A percentile compares a stretch with the other conserved stretches of the same genome.
Evolutionary conservation across 1,284 basidiomycete genomes (phyloP).

Genomic region (Vanrija sp.): DNA sequence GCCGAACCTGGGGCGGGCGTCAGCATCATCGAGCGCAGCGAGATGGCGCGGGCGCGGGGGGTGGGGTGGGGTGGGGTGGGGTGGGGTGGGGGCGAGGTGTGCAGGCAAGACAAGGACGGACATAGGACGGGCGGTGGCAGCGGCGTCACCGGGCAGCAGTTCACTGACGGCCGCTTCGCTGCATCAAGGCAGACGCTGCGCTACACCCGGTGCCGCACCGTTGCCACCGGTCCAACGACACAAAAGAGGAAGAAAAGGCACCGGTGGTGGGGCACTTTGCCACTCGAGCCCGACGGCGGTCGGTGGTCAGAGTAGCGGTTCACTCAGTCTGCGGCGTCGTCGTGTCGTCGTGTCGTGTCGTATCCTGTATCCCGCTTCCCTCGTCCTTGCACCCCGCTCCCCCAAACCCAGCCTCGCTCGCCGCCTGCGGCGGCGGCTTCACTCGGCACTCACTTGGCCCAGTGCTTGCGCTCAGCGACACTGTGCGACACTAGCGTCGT

Average conservation of each 20-base stretch:
- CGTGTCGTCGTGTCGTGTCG: no score
- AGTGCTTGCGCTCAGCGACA: slow-evolving; percentile 88
- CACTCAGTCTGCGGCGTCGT: background rate
- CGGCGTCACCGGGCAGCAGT: no score
- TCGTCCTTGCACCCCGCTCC: background rate
- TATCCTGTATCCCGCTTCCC: background rate
- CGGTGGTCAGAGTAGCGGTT: no score
- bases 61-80: background rate
- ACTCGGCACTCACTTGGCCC: slow-evolving; percentile 61
- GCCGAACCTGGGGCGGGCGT: slow-evolving; percentile 62
- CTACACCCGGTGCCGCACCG: no score
- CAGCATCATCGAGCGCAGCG: background rate
- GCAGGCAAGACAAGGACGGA: background rate
- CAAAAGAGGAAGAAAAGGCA: no score
- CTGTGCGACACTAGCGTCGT: slow-evolving; percentile 90
- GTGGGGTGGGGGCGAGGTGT: background rate
- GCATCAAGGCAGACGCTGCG: no score
- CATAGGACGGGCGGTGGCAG: background rate
- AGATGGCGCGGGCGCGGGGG: background rate
- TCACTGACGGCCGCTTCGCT: no score
- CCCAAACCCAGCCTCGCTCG: background rate
- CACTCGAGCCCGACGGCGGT: no score
- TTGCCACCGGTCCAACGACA: no score
- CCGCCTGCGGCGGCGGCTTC: background rate
- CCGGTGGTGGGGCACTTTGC: no score